These are phyloP conservation scores for Rhododendron williamsianum DNA, from an alignment of 148 eudicot genomes.

Conservation along the genomic window DNA sequence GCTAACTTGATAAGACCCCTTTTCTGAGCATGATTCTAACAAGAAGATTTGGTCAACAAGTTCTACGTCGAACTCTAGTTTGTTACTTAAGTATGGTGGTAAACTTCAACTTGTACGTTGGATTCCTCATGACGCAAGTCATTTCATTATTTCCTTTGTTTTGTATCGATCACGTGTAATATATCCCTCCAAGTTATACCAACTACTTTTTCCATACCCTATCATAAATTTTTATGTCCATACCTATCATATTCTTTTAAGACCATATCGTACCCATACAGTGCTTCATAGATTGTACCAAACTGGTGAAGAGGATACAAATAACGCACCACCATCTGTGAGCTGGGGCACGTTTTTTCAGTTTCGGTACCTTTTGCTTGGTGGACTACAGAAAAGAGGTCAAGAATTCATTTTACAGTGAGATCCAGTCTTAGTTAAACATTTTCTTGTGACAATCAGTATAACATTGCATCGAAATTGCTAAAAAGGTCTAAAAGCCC, in stretches of 20 bases:
- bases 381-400: background rate
- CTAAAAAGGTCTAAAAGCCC: background rate
- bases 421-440: background rate
- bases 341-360: background rate
- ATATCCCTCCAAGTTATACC: background rate
- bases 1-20: background rate
- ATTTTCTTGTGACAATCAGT: background rate
- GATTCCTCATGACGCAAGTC: background rate
- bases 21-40: background rate
- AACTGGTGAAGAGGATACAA: background rate
- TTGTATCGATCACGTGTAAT: background rate
- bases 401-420: background rate
- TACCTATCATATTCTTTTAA: background rate
- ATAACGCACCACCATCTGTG: background rate
- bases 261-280: background rate
- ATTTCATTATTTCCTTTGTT: background rate
- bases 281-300: background rate
- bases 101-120: background rate
- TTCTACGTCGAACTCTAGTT: background rate
- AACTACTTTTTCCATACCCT: background rate
- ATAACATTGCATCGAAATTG: background rate
- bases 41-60: background rate
- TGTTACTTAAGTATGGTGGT: background rate
- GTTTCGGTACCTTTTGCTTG: background rate
- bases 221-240: too few relatives aligned